Evolutionary conservation across 331 rosid species (phyloP).

Genomic region (Rosa hybrid): DNA sequence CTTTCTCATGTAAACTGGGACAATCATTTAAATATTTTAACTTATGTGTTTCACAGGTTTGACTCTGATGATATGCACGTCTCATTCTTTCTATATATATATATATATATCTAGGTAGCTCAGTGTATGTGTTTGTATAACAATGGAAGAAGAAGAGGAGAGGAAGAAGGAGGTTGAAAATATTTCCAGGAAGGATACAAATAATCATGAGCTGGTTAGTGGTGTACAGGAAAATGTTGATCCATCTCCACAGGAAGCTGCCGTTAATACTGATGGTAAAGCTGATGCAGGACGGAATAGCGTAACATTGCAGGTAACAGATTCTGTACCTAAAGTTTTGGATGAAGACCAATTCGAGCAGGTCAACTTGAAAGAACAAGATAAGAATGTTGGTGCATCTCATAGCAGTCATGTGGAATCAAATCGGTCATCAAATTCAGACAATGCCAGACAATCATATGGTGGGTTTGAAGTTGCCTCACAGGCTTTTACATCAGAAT

Average conservation of each 20-base stretch:
- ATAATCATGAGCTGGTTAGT: conserved; percentile 33
- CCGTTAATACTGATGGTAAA: conserved; percentile 24
- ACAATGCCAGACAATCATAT: conserved; percentile 42
- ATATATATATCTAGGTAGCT: conserved; percentile 39
- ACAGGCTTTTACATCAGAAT: conserved; percentile 39
- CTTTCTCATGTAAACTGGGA: not conserved
- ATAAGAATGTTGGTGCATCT: conserved; percentile 41
- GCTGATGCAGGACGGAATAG: conserved; percentile 31
- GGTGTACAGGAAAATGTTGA: conserved; percentile 33
- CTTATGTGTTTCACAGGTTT: conserved; percentile 7
- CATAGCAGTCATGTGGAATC: conserved; percentile 35
- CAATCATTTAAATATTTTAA: not conserved
- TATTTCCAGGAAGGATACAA: conserved; percentile 41
- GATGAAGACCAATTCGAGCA: conserved; percentile 66
- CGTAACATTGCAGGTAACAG: conserved; percentile 31
- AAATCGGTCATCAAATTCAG: conserved; percentile 44
- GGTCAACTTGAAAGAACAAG: conserved; percentile 67
- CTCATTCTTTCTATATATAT: not conserved
- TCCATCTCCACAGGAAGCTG: conserved; percentile 35
- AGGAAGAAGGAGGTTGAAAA: conserved; percentile 38
- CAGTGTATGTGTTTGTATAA: conserved; percentile 27
- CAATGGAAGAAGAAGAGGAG: conserved; percentile 83
- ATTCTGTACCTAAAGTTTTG: conserved; percentile 29
- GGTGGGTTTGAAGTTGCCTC: conserved; percentile 49
- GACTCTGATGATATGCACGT: not conserved